These are phyloP conservation scores for Cordyceps cicadae DNA, from an alignment of 2,329 filamentous ascomycete species.

Conservation along the genomic window DNA sequence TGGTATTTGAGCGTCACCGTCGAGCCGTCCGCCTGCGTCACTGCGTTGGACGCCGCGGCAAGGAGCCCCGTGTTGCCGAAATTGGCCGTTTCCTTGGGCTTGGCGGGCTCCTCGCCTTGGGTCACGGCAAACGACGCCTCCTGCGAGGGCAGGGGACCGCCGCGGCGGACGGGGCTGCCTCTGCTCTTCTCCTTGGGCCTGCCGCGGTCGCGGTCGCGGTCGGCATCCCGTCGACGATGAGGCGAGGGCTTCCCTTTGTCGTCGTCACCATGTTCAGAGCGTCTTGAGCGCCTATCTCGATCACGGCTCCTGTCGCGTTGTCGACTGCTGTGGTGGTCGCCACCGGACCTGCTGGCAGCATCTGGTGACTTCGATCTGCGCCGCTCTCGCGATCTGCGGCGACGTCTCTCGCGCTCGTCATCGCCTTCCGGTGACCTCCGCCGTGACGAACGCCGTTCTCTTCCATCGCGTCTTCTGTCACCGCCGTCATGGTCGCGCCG, in stretches of 20 bases:
- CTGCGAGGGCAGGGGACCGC: constrained; percentile 52
- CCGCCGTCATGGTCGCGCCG: neutral
- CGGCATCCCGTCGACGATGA: neutral
- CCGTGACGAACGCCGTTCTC: constrained; percentile 2
- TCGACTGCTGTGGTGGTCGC: constrained; percentile 17
- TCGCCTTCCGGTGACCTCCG: constrained; percentile 11
- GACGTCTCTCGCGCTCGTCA: constrained; percentile 6
- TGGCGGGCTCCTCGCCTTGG: constrained; percentile 33
- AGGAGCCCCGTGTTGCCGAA: constrained; percentile 72
- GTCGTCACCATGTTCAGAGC: neutral
- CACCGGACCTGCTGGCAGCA: constrained; percentile 2
- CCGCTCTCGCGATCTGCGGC: constrained; percentile 8
- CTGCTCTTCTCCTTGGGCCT: constrained; percentile 16
- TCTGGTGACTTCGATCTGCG: constrained; percentile 11
- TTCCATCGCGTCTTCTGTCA: neutral
- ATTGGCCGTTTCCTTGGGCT: constrained; percentile 81
- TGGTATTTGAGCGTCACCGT: constrained; percentile 87
- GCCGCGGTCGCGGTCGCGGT: constrained; percentile 11
- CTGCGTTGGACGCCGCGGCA: constrained; percentile 76
- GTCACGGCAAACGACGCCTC: constrained; percentile 50
- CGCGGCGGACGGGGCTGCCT: constrained; percentile 22
- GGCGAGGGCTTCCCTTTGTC: neutral
- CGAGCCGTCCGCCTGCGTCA: constrained; percentile 63
- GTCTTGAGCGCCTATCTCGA: constrained; percentile 5
- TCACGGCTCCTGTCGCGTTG: constrained; percentile 20